Evolutionary conservation across 257 asterid genomes (phyloP), one percentile per base, ranked within the genome.

Genomic region (Parsonsia alboflavescens): DNA sequence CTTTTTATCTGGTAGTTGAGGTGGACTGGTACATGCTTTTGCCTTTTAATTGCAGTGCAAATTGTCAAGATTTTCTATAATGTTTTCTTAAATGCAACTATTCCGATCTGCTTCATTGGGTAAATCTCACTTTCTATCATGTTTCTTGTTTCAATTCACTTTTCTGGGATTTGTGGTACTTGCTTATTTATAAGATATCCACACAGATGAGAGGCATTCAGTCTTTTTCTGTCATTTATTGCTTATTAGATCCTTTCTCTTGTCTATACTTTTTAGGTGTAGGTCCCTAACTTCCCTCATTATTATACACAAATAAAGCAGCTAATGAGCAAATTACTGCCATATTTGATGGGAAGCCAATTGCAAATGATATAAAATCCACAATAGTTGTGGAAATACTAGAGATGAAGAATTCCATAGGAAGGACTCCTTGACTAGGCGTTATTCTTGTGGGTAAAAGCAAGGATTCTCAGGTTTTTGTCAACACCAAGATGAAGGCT

Each of bases 371-470:
- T 65, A 75, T 77, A 63, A 70, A 74, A 71, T 64, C 80, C 15
- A 41, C 46, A 75, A 71, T 77, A 64, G 77, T 78, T 63, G 50
- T 61, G 62, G 80, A 81, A 74, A 57, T 81, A 49, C 15, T 4
- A 33, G 74, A 57, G 53, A 77, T 81, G 82, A 77, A 78, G 62
- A 77, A 71, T 26, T 39, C 50, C 21, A 74, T 73, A 2, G 77
- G 48, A 70, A 74, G 61, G 36, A 58, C 65, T 62, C 79, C 79
- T 33, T 80, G 75, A 49, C 68, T 77, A 64, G 82, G 77, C 7
- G 33, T 81, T 64, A 21, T 81, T 26, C 66, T 77, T 54, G 79
- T 74, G 13, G 80, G 80, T 66, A 65, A 56, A 81, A 81, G 78
- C 39, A 77, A 42, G 53, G 85, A 81, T 48, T 81, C 85, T 63